Base-by-base conservation (phyloP, 148 eudicot genomes). In the Cornus kousa region DNA sequence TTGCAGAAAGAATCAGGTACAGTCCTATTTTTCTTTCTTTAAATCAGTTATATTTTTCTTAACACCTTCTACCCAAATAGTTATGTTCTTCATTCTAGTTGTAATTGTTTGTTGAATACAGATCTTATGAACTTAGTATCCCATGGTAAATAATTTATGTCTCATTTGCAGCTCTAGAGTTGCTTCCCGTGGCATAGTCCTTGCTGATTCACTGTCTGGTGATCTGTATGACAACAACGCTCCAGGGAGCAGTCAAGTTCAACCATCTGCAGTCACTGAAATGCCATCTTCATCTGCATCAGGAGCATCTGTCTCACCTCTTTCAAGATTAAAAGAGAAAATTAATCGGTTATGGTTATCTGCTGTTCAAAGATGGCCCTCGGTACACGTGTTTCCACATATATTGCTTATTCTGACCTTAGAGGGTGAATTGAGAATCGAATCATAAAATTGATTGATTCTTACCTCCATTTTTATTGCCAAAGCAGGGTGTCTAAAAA, bases 1-100 rank as follows among this genome's bases (percentile, higher is more conserved):
- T 96, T 80, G 95, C 99, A 59, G 99, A 96, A 79, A 91, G 98
- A 88, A 86, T 88, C 79, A 94, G 99, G 99, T 94, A 79, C 31
- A 37, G 11, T 76, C 33, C 37, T 19, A 62, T n/a, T 62, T 46
- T 31, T 62, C 65, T 37, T 70, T 33, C 74, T 62, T 69, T 53
- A 1, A 50, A 43, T 24, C 73, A 59, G 10, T 48, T 67, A 7
- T 40, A 23, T 40, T 72, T 22, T 39, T 46, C 68, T 16, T 55
- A 14, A 33, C 35, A 53, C 3, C 67, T 48, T 78, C 70, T 46
- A 3, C 48, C 48, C 48, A 43, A 6, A 43, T 43, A 1, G 48
- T 43, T 43, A 5, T 43, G 48, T 6, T 43, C 48, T 43, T 43
- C 48, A 43, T 43, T 43, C 48, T 9, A 68, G 70, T 35, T 48